Evolutionary conservation across 176 grass and related monocot species (phyloP).

Genomic region (Rhynchospora tenuis): DNA sequence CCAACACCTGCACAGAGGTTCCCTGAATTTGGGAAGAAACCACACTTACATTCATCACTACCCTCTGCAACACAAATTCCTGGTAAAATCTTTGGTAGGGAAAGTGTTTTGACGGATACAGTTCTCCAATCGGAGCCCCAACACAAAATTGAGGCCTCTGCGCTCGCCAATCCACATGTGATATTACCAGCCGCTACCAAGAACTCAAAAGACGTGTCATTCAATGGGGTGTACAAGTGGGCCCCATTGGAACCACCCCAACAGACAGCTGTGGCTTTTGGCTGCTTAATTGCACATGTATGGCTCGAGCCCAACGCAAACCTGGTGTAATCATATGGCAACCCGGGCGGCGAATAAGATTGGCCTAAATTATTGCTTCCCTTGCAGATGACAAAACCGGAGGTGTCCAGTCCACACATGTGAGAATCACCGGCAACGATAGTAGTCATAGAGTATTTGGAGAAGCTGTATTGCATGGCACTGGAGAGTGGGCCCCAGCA

Average conservation of each 20-base stretch:
- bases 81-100: slow-evolving; percentile 39
- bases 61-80: slow-evolving; percentile 44
- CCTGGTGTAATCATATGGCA: slow-evolving; percentile 30
- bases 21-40: slow-evolving; percentile 17
- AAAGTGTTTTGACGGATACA: background rate
- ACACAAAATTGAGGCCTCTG: slow-evolving; percentile 42
- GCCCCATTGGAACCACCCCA: slow-evolving; percentile 39
- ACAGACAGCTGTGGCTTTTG: slow-evolving; percentile 49
- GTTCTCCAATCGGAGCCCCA: slow-evolving; percentile 33
- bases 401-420: slow-evolving; percentile 34
- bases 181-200: slow-evolving; percentile 64
- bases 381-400: slow-evolving; percentile 34
- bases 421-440: slow-evolving; percentile 48
- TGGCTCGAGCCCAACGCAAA: slow-evolving; percentile 62
- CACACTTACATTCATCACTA: slow-evolving; percentile 28
- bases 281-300: slow-evolving; percentile 46
- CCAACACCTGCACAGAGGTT: slow-evolving; percentile 28
- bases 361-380: slow-evolving; percentile 16
- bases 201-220: slow-evolving; percentile 33
- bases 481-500: slow-evolving; percentile 52
- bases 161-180: slow-evolving; percentile 56
- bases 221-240: slow-evolving; percentile 12
- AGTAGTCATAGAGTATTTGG: slow-evolving; percentile 13
- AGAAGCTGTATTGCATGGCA: slow-evolving; percentile 31
- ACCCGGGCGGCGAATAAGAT: background rate